Conservation (phyloP, 352 stramenopile genomes). For the Globisporangium spinosum region DNA sequence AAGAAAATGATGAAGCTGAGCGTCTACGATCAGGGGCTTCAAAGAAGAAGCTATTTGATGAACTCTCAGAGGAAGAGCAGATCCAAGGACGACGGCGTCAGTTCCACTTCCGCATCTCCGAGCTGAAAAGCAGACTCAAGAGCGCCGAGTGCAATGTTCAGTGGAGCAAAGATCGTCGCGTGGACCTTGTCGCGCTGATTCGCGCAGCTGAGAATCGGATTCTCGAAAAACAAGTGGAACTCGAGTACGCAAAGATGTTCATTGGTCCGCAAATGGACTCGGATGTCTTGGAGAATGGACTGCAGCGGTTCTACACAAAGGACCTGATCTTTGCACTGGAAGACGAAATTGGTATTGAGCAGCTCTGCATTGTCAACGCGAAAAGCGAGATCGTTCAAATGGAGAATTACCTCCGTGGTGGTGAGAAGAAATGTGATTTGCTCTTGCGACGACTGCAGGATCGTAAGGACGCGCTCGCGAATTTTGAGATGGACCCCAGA, state of each 20-base stretch:
- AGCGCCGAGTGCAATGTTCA: conserved; percentile 71
- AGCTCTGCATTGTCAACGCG: conserved; percentile 79
- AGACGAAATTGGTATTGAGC: conserved; percentile 82
- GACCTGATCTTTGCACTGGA: conserved; percentile 66
- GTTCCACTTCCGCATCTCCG: conserved; percentile 74
- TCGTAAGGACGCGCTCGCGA: conserved; percentile 35
- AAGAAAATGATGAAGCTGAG: conserved; percentile 7
- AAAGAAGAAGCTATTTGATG: conserved; percentile 39
- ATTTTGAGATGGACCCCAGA: conserved; percentile 44
- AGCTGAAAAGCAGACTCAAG: conserved; percentile 51
- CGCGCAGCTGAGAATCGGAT: conserved; percentile 60
- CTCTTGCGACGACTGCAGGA: conserved; percentile 36
- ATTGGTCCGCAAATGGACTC: conserved; percentile 74
- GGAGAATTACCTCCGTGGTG: conserved; percentile 68
- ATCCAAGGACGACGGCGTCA: conserved; percentile 52
- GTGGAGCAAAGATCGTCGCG: conserved; percentile 64
- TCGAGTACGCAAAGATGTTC: conserved; percentile 70
- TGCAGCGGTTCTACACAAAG: conserved; percentile 77
- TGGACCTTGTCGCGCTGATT: conserved; percentile 72
- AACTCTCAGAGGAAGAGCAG: conserved; percentile 49
- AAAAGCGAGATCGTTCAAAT: conserved; percentile 69
- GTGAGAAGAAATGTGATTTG: conserved; percentile 35
- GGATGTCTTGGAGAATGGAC: conserved; percentile 62
- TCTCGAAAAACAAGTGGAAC: conserved; percentile 74
- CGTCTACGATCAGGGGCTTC: conserved; percentile 9